phyloP scores from a whole-genome alignment of 176 grass and related monocot species.

The Thalia dealbata region DNA sequence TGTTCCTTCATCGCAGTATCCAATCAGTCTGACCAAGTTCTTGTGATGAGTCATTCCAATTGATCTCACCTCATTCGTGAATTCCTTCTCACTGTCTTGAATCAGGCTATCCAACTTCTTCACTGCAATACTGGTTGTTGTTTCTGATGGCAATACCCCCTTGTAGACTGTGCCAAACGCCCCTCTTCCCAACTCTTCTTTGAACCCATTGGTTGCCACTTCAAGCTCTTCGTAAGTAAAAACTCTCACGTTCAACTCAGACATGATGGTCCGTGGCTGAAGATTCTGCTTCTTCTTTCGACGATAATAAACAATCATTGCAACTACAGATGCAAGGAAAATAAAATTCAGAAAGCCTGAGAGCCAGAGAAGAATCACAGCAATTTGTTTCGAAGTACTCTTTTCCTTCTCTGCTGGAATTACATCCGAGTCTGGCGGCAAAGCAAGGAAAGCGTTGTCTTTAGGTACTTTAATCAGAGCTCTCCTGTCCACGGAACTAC shows the following conservation, averaged over 20 bases:
- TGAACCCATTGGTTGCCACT: slow-evolving; percentile 24
- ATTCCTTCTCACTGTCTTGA: slow-evolving; percentile 19
- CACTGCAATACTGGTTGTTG: slow-evolving; percentile 15
- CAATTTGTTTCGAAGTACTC: not conserved
- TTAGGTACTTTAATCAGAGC: slow-evolving; percentile 24
- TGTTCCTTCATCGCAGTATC: slow-evolving; percentile 21
- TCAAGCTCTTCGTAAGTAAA: slow-evolving; percentile 37
- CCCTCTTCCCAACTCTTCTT: slow-evolving; percentile 26
- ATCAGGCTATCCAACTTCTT: slow-evolving; percentile 28
- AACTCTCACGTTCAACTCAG: slow-evolving; percentile 12
- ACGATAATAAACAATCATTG: not conserved
- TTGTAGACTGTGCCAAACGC: slow-evolving; percentile 30
- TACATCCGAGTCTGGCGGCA: not conserved
- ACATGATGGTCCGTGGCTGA: not conserved
- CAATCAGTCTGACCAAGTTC: slow-evolving; percentile 26
- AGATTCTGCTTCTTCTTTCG: not conserved
- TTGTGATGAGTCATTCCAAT: slow-evolving; percentile 34
- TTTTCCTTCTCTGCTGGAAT: not conserved
- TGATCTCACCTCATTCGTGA: slow-evolving; percentile 25
- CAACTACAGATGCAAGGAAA: not conserved
- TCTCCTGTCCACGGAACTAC: not conserved
- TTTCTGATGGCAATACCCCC: slow-evolving; percentile 8
- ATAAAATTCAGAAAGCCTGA: not conserved
- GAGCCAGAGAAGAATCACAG: not conserved
- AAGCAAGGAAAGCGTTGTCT: not conserved